phyloP scores from a whole-genome alignment of 1,284 basidiomycete species.

The Moesziomyces globuligerus region DNA sequence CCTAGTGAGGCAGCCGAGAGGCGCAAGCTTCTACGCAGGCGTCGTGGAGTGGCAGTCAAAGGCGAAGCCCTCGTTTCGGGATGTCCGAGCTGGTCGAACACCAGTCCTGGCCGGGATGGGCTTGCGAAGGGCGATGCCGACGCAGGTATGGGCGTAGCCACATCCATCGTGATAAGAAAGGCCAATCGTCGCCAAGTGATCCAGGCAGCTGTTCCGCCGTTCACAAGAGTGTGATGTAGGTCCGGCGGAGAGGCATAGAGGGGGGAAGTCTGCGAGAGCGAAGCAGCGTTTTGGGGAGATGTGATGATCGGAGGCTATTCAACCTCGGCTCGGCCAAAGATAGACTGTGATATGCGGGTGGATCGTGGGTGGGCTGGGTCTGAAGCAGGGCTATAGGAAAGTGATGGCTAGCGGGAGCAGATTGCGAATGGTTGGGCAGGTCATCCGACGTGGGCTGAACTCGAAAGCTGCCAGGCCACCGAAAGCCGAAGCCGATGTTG shows the following conservation, averaged over 20 bases:
- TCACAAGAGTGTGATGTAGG: not conserved
- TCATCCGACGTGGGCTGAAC: too few species aligned
- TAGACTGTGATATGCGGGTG: too few species aligned
- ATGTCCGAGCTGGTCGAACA: not conserved
- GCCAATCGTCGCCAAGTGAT: not conserved
- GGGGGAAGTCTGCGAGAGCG: not conserved
- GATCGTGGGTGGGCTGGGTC: too few species aligned
- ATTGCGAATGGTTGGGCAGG: too few species aligned
- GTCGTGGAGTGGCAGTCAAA: conserved; percentile 9
- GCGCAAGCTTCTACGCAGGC: conserved; percentile 29
- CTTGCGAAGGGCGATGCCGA: not conserved
- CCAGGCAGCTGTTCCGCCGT: too few species aligned
- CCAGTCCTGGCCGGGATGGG: not conserved
- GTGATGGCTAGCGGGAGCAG: not conserved
- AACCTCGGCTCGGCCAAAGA: too few species aligned
- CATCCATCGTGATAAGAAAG: conserved; percentile 14
- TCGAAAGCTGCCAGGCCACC: not conserved
- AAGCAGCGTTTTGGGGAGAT: not conserved
- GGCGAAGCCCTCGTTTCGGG: conserved; percentile 8
- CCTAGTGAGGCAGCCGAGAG: conserved; percentile 18
- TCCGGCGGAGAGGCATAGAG: not conserved
- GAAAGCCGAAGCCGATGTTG: not conserved
- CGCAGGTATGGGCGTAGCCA: conserved; percentile 1
- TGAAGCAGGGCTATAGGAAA: not conserved
- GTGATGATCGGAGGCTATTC: not conserved